phyloP scores from a whole-genome alignment of 805 yeast genomes.

The Yueomyces sp. region DNA sequence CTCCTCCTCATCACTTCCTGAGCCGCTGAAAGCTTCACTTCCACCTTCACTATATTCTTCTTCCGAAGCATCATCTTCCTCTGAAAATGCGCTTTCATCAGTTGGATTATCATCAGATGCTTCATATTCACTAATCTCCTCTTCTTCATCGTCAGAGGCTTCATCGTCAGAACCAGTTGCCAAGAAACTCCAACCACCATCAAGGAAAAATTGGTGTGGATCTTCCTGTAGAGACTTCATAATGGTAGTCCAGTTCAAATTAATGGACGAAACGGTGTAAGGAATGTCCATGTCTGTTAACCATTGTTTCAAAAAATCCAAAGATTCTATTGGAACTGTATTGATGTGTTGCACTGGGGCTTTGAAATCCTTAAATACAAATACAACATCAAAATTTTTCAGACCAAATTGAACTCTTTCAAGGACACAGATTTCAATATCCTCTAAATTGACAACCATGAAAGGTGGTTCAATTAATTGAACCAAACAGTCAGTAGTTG shows the following conservation, averaged over 20 bases:
- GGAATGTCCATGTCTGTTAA: conserved; percentile 96
- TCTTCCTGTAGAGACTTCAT: conserved; percentile 89
- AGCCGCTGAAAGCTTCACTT: conserved; percentile 18
- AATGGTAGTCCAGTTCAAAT: conserved; percentile 88
- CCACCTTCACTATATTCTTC: conserved; percentile 25
- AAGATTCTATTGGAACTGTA: conserved; percentile 83
- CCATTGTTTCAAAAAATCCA: conserved; percentile 94
- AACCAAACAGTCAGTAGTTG: conserved; percentile 91
- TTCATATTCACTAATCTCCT: conserved; percentile 39
- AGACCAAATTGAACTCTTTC: conserved; percentile 97
- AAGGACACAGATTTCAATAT: conserved; percentile 86
- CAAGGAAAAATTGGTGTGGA: conserved; percentile 85
- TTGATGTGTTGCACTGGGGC: conserved; percentile 85
- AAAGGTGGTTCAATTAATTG: conserved; percentile 94
- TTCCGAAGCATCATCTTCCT: conserved; percentile 26
- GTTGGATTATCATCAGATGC: conserved; percentile 31
- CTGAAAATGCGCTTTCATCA: conserved; percentile 29
- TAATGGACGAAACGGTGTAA: conserved; percentile 85
- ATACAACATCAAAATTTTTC: conserved; percentile 93
- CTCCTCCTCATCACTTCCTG: conserved; percentile 16
- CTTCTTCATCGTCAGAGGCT: conserved; percentile 53
- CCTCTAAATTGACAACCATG: conserved; percentile 78
- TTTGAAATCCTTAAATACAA: conserved; percentile 82
- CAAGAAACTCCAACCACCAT: conserved; percentile 94
- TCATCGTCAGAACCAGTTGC: conserved; percentile 79